A percentile compares a stretch with the other conserved stretches of the same genome.
Evolutionary conservation across 352 stramenopile species (phyloP).

Genomic region (Phytophthora chlamydospora): DNA sequence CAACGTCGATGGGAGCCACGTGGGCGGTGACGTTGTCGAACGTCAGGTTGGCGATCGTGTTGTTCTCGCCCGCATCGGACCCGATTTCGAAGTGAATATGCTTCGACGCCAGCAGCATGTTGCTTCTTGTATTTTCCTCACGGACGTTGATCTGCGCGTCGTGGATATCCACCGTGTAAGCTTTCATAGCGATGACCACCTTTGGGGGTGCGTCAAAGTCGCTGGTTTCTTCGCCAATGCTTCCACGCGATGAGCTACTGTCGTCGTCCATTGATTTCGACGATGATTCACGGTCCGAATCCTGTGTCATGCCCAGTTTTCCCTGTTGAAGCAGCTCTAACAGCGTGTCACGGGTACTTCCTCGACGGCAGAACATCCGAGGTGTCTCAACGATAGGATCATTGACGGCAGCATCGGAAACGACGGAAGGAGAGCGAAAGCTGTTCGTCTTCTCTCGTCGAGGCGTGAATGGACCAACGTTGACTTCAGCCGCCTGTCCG

Average conservation of each 20-base stretch:
- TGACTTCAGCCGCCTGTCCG: not conserved
- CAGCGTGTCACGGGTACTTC: slow-evolving; percentile 64
- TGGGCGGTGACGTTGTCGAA: slow-evolving; percentile 78
- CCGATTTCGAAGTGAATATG: slow-evolving; percentile 82
- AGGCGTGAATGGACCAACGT: slow-evolving; percentile 5
- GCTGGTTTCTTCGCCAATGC: slow-evolving; percentile 18
- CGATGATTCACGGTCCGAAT: slow-evolving; percentile 25
- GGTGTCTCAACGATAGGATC: slow-evolving; percentile 4
- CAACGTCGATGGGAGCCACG: slow-evolving; percentile 75
- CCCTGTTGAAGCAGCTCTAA: slow-evolving; percentile 79
- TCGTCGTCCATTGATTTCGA: slow-evolving; percentile 21
- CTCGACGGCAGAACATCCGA: slow-evolving; percentile 30
- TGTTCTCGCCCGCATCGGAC: slow-evolving; percentile 45
- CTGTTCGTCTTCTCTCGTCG: slow-evolving; percentile 25
- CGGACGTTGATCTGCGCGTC: slow-evolving; percentile 83
- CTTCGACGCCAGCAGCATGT: slow-evolving; percentile 70
- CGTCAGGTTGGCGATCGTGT: slow-evolving; percentile 62
- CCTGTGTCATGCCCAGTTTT: slow-evolving; percentile 54
- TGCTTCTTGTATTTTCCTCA: slow-evolving; percentile 70
- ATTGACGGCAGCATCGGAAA: not conserved
- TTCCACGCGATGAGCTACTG: slow-evolving; percentile 15
- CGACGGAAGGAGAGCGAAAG: slow-evolving; percentile 26
- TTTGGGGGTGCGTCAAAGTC: slow-evolving; percentile 25
- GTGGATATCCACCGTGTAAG: slow-evolving; percentile 79
- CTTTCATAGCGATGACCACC: slow-evolving; percentile 56